These are phyloP conservation scores for Uncinocarpus reesii DNA, from an alignment of 2,329 filamentous ascomycete genomes.

Conservation along the genomic window DNA sequence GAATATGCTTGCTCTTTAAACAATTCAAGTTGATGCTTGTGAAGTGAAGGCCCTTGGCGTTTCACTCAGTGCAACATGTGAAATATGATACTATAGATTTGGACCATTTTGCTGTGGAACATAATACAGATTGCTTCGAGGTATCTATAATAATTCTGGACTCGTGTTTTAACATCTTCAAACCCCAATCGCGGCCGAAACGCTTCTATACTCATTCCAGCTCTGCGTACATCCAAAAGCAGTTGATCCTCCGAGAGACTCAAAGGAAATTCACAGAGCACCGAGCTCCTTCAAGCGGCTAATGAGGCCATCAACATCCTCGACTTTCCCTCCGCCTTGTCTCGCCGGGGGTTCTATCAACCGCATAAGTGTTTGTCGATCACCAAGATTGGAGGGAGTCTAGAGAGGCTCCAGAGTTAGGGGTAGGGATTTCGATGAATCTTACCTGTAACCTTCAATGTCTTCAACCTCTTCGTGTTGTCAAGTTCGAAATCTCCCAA, in stretches of 20 bases:
- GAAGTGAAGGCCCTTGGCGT: not conserved
- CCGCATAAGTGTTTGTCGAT: slow-evolving; percentile 10
- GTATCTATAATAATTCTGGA: not conserved
- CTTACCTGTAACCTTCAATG: slow-evolving; percentile 71
- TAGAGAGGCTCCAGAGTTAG: not conserved
- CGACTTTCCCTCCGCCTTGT: slow-evolving; percentile 92
- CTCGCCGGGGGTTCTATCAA: slow-evolving; percentile 66
- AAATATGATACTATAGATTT: not conserved
- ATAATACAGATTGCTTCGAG: not conserved
- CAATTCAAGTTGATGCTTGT: not conserved
- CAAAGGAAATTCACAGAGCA: slow-evolving; percentile 53
- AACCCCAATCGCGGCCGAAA: slow-evolving; percentile 1
- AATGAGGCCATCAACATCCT: slow-evolving; percentile 92
- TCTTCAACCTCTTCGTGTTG: slow-evolving; percentile 67
- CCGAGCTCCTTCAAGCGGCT: slow-evolving; percentile 91
- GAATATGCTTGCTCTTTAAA: not conserved
- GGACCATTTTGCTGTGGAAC: not conserved
- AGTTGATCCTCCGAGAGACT: slow-evolving; percentile 1
- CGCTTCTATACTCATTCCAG: slow-evolving; percentile 3
- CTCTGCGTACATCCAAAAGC: slow-evolving; percentile 5
- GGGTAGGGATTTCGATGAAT: not conserved
- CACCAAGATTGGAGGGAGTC: not conserved
- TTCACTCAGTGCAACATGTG: not conserved
- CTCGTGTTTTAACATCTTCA: not conserved
- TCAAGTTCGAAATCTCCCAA: slow-evolving; percentile 72